Evolutionary conservation across 2,329 filamentous ascomycete species (phyloP).

Genomic region (Pyrenophora tritici-repentis): DNA sequence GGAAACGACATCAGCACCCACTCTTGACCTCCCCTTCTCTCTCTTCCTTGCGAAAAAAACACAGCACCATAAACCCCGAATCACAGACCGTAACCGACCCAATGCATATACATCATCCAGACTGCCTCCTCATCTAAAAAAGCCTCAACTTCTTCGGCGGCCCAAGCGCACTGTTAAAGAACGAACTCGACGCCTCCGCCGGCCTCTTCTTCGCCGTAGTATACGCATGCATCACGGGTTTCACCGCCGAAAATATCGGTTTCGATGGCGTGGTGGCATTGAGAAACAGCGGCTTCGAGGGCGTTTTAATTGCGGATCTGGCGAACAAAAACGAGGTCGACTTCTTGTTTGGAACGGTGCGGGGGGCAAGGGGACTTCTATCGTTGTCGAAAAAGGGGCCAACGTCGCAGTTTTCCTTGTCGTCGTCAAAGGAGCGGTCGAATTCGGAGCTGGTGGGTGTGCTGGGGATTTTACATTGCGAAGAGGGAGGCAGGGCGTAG

Average conservation of each 20-base stretch:
- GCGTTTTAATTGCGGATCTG: slow-evolving; percentile 57
- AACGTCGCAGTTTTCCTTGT: slow-evolving; percentile 46
- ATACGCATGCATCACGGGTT: slow-evolving; percentile 19
- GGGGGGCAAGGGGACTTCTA: slow-evolving; percentile 49
- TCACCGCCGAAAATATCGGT: slow-evolving; percentile 20
- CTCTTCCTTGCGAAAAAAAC: not conserved
- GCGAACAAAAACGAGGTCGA: slow-evolving; percentile 26
- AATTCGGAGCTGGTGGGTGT: slow-evolving; percentile 38
- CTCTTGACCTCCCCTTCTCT: not conserved
- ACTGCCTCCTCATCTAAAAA: slow-evolving; percentile 9
- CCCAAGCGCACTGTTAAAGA: slow-evolving; percentile 24
- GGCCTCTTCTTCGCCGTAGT: slow-evolving; percentile 31
- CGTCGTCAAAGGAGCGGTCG: slow-evolving; percentile 32
- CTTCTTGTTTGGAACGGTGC: slow-evolving; percentile 38
- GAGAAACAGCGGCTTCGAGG: slow-evolving; percentile 54
- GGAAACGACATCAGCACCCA: not conserved
- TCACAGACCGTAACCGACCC: not conserved
- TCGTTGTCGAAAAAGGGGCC: slow-evolving; percentile 50
- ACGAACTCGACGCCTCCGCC: slow-evolving; percentile 15
- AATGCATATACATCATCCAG: slow-evolving; percentile 7
- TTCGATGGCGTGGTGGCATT: slow-evolving; percentile 28
- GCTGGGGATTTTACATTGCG: slow-evolving; percentile 28
- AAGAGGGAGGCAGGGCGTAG: slow-evolving; percentile 29
- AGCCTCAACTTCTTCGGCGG: slow-evolving; percentile 36
- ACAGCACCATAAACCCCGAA: not conserved